phyloP scores from a whole-genome alignment of 2,329 filamentous ascomycete species.

The Talaromyces sp. region DNA sequence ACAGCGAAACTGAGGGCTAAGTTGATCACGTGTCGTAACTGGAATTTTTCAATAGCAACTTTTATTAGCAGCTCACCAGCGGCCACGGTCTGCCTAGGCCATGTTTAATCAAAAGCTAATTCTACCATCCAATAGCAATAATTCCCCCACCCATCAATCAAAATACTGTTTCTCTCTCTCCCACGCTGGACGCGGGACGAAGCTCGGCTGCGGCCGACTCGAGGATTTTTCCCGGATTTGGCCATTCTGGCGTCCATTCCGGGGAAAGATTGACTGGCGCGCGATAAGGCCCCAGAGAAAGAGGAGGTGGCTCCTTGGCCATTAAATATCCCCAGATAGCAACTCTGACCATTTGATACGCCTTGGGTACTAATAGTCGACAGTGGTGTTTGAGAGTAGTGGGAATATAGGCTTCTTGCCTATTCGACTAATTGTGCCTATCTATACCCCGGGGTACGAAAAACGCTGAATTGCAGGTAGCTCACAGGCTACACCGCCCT shows the following conservation, averaged over 20 bases:
- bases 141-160: not conserved
- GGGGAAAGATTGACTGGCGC: not conserved
- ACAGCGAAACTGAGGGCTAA: not conserved
- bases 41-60: not conserved
- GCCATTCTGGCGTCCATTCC: not conserved
- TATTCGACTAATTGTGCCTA: slow-evolving; percentile 57
- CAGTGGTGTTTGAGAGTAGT: not conserved
- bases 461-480: not conserved
- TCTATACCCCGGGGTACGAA: slow-evolving; percentile 41
- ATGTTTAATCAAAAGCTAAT: not conserved
- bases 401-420: slow-evolving; percentile 62
- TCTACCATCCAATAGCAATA: not conserved
- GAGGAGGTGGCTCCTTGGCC: not conserved
- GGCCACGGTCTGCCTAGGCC: not conserved
- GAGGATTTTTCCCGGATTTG: not conserved
- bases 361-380: not conserved
- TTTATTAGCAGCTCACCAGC: not conserved
- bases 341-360: not conserved
- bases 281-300: not conserved
- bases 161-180: not conserved
- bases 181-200: not conserved
- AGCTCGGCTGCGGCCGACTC: not conserved
- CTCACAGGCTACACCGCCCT: not conserved
- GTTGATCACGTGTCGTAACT: not conserved
- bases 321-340: not conserved